A percentile compares a stretch with the other conserved stretches of the same genome.
Conservation (phyloP, 78 protist species). For the Tieghemostelium lacteum region DNA sequence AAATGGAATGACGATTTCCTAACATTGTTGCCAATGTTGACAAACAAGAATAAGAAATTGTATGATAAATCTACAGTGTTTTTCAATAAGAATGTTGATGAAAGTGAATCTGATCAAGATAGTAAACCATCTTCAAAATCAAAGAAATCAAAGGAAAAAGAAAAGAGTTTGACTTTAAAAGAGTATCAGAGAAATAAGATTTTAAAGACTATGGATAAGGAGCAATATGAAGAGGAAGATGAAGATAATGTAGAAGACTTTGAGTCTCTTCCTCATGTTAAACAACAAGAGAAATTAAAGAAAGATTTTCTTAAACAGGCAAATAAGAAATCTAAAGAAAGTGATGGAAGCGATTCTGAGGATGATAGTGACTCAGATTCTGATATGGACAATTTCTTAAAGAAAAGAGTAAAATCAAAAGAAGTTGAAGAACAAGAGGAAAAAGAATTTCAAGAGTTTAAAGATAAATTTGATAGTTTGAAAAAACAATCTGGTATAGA, state of each 20-base stretch:
- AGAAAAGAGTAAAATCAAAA: slow-evolving; percentile 15
- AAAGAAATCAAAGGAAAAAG: background rate
- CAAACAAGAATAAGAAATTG: slow-evolving; percentile 2
- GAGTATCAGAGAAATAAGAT: slow-evolving; percentile 40
- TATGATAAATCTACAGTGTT: slow-evolving; percentile 12
- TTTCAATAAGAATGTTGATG: slow-evolving; percentile 16
- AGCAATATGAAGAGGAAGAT: slow-evolving; percentile 36
- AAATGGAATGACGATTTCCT: slow-evolving; percentile 48
- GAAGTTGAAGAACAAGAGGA: slow-evolving; percentile 36
- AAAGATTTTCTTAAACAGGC: slow-evolving; percentile 28
- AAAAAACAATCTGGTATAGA: slow-evolving; percentile 9
- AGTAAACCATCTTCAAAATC: background rate
- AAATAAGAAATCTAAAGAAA: background rate
- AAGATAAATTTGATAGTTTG: background rate
- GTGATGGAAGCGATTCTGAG: background rate
- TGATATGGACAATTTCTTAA: background rate
- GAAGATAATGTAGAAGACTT: slow-evolving; percentile 23
- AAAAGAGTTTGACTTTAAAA: slow-evolving; percentile 8
- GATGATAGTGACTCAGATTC: slow-evolving; percentile 10
- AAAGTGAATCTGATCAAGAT: background rate
- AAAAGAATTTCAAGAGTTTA: slow-evolving; percentile 50
- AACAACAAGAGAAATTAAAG: slow-evolving; percentile 61
- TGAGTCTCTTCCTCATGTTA: slow-evolving; percentile 41
- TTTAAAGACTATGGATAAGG: slow-evolving; percentile 47
- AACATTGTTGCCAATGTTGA: slow-evolving; percentile 40